phyloP scores from a whole-genome alignment of 2,329 filamentous ascomycete genomes.

The Fusarium luffae region DNA sequence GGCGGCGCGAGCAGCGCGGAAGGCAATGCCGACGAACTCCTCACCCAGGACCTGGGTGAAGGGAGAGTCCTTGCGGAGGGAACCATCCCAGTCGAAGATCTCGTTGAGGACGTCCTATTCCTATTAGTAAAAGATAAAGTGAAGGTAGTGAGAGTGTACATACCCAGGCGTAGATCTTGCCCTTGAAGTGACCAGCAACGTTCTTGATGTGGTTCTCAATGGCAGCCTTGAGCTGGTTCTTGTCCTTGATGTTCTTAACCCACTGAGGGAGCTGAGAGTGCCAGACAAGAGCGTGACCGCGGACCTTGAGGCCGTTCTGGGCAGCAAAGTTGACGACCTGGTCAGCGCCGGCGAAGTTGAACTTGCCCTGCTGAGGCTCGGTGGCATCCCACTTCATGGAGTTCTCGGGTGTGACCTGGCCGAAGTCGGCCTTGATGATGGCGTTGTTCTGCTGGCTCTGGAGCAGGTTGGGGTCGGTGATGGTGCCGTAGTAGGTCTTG shows the following conservation, averaged over 20 bases:
- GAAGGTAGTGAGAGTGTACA: neutral
- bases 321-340: slow-evolving; percentile 69
- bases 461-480: slow-evolving; percentile 65
- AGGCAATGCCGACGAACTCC: slow-evolving; percentile 76
- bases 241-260: slow-evolving; percentile 68
- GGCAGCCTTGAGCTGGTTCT: slow-evolving; percentile 62
- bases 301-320: slow-evolving; percentile 63
- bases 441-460: slow-evolving; percentile 53
- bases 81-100: slow-evolving; percentile 71
- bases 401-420: slow-evolving; percentile 75
- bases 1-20: slow-evolving; percentile 72
- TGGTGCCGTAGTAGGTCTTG: slow-evolving; percentile 73
- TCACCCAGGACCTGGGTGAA: slow-evolving; percentile 77
- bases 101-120: slow-evolving; percentile 70
- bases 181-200: slow-evolving; percentile 68
- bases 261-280: slow-evolving; percentile 70
- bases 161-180: slow-evolving; percentile 60
- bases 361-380: slow-evolving; percentile 54
- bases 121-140: slow-evolving; percentile 39
- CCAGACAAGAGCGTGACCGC: slow-evolving; percentile 76
- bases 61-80: slow-evolving; percentile 65
- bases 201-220: slow-evolving; percentile 70
- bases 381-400: slow-evolving; percentile 74
- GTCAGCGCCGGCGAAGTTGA: slow-evolving; percentile 68
- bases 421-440: slow-evolving; percentile 69